Percentiles rank a stretch among this genome's conserved stretches.
These are phyloP conservation scores for Isoetes taiwanensis DNA, from an alignment of 75 land plant genomes.

Conservation along the genomic window DNA sequence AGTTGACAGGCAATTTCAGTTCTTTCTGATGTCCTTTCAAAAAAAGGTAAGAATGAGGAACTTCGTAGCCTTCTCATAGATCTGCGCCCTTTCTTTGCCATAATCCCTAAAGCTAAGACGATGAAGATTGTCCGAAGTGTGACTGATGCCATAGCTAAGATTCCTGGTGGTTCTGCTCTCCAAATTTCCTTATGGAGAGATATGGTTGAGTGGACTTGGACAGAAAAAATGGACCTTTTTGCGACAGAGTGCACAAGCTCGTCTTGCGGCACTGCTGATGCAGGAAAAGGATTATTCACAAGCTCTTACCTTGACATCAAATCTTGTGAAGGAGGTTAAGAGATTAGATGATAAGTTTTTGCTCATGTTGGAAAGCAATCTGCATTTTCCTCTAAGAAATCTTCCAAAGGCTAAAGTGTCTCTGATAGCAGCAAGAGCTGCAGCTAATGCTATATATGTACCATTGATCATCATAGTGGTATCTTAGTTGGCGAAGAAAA, in stretches of 20 bases:
- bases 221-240: constrained; percentile 61
- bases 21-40: constrained; percentile 37
- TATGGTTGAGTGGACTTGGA: constrained; percentile 68
- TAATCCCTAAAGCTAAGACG: constrained; percentile 51
- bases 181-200: constrained; percentile 54
- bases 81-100: constrained; percentile 44
- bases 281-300: constrained; percentile 53
- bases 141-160: constrained; percentile 59
- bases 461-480: constrained; percentile 63
- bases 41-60: constrained; percentile 41
- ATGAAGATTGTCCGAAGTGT: constrained; percentile 55
- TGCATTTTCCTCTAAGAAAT: constrained; percentile 58
- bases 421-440: constrained; percentile 64
- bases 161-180: constrained; percentile 49
- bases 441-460: constrained; percentile 67
- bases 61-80: constrained; percentile 38
- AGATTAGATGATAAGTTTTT: constrained; percentile 56
- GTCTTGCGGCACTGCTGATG: constrained; percentile 62
- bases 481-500: constrained; percentile 65
- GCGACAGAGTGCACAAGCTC: constrained; percentile 51
- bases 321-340: constrained; percentile 49
- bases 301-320: constrained; percentile 38
- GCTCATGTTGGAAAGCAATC: constrained; percentile 52
- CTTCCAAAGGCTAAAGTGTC: constrained; percentile 70
- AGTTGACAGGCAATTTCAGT: constrained; percentile 55